phyloP scores from a whole-genome alignment of 345 rosid species.

The Garcia nutans region DNA sequence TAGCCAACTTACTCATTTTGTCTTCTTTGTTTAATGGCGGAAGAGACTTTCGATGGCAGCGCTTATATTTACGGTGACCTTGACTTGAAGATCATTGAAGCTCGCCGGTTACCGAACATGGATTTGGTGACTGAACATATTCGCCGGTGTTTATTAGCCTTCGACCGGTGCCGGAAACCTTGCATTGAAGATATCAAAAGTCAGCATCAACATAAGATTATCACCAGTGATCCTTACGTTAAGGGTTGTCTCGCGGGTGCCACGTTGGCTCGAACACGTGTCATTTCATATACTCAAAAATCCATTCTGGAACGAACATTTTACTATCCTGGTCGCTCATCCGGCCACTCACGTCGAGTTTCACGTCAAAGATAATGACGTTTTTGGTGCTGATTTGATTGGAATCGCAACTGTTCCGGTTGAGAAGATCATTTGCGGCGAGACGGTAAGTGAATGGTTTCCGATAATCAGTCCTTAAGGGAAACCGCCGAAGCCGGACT shows the following conservation, averaged over 20 bases:
- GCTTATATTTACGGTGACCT: slow-evolving; percentile 73
- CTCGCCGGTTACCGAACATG: slow-evolving; percentile 79
- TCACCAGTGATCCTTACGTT: slow-evolving; percentile 87
- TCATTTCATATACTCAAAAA: slow-evolving; percentile 54
- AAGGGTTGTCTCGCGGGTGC: slow-evolving; percentile 68
- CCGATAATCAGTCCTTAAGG: slow-evolving; percentile 51
- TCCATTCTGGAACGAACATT: slow-evolving; percentile 74
- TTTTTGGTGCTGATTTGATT: slow-evolving; percentile 77
- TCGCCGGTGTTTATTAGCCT: slow-evolving; percentile 48
- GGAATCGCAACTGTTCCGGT: slow-evolving; percentile 56
- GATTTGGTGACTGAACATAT: slow-evolving; percentile 62
- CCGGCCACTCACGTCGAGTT: slow-evolving; percentile 62
- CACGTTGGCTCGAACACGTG: slow-evolving; percentile 85
- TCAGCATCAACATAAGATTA: slow-evolving; percentile 39
- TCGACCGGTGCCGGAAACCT: slow-evolving; percentile 39
- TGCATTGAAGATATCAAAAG: slow-evolving; percentile 2
- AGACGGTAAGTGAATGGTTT: slow-evolving; percentile 60
- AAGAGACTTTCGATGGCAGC: slow-evolving; percentile 14
- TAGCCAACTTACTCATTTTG: slow-evolving; percentile 16
- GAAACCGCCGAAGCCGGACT: slow-evolving; percentile 64
- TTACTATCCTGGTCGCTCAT: slow-evolving; percentile 69
- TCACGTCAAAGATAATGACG: slow-evolving; percentile 70
- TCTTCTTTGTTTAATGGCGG: slow-evolving; percentile 31
- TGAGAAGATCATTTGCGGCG: slow-evolving; percentile 36
- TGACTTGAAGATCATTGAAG: slow-evolving; percentile 65